These are phyloP conservation scores for Gonapodya prolifera DNA, from an alignment of 192 early-diverging fungal genomes.

Conservation along the genomic window DNA sequence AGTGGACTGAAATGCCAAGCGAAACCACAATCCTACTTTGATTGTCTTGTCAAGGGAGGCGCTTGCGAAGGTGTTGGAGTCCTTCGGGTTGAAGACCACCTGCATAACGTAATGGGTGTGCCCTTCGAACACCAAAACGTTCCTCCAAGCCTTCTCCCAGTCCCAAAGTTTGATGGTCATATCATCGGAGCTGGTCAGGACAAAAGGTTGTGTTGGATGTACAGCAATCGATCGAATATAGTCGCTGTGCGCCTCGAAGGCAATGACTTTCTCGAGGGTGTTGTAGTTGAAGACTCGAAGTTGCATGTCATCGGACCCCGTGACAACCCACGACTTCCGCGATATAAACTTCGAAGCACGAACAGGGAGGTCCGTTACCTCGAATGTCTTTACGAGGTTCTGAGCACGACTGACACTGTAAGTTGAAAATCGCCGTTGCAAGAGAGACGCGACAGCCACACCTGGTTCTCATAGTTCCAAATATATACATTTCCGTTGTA, in stretches of 20 bases:
- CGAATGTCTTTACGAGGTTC: constrained; percentile 92
- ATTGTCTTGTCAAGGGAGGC: constrained; percentile 91
- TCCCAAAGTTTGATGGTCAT: constrained; percentile 98
- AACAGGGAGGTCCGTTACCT: constrained; percentile 88
- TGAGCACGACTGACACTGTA: constrained; percentile 17
- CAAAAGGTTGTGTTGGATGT: constrained; percentile 87
- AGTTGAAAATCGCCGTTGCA: neutral
- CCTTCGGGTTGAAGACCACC: constrained; percentile 96
- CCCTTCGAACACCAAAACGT: constrained; percentile 89
- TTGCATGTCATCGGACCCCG: constrained; percentile 96
- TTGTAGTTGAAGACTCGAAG: constrained; percentile 99
- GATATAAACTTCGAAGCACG: constrained; percentile 96
- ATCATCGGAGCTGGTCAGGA: constrained; percentile 92
- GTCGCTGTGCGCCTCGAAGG: constrained; percentile 93
- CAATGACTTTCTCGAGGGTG: constrained; percentile 92
- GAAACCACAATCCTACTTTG: constrained; percentile 38
- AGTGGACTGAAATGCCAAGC: constrained; percentile 6
- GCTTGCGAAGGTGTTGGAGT: constrained; percentile 96
- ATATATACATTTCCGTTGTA: constrained; percentile 93
- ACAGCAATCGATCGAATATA: constrained; percentile 95
- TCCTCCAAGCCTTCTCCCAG: constrained; percentile 99
- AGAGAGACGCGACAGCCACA: constrained; percentile 9
- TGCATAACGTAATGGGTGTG: constrained; percentile 98
- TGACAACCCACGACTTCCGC: constrained; percentile 92
- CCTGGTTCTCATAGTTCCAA: constrained; percentile 98